phyloP scores from a whole-genome alignment of 208 protist species.

The Wallacemonas collosoma region DNA sequence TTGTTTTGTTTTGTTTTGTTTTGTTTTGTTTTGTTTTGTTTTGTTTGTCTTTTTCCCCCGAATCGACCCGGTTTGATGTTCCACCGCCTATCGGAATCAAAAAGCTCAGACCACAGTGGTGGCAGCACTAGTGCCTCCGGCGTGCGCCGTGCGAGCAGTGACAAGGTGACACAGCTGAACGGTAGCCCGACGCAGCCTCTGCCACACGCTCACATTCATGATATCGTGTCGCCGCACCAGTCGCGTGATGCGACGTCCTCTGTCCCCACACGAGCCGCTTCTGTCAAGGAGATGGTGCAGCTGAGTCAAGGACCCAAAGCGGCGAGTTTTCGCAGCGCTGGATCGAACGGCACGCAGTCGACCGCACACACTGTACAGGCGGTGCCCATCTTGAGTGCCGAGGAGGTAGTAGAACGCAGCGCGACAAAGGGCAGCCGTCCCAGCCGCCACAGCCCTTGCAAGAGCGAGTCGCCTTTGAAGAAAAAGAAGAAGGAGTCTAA shows the following conservation, averaged over 20 bases:
- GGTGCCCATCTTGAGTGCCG: slow-evolving; percentile 1
- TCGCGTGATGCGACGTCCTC: no score
- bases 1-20: slow-evolving; percentile 10
- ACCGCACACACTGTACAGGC: background rate
- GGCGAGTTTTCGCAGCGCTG: background rate
- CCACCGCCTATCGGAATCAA: slow-evolving; percentile 4
- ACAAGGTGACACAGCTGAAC: background rate
- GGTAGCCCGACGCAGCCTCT: background rate
- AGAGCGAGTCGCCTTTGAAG: background rate
- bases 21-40: slow-evolving; percentile 10
- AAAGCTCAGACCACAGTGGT: background rate
- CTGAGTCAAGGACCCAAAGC: background rate
- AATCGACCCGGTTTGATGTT: background rate
- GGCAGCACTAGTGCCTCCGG: no score
- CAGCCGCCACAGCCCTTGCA: slow-evolving; percentile 3
- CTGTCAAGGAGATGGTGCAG: slow-evolving; percentile 2
- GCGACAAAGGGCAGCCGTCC: background rate
- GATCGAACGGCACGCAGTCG: background rate
- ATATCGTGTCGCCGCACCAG: no score
- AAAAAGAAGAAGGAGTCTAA: slow-evolving; percentile 11
- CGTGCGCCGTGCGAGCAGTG: slow-evolving; percentile 2
- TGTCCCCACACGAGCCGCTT: no score
- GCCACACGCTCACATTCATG: no score
- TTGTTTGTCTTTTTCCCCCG: background rate
- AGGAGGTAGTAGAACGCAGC: background rate